Percentiles rank a stretch among this genome's conserved stretches.
Evolutionary conservation across 2,329 filamentous ascomycete species (phyloP).

Genomic region (Ceratocystis papillata): DNA sequence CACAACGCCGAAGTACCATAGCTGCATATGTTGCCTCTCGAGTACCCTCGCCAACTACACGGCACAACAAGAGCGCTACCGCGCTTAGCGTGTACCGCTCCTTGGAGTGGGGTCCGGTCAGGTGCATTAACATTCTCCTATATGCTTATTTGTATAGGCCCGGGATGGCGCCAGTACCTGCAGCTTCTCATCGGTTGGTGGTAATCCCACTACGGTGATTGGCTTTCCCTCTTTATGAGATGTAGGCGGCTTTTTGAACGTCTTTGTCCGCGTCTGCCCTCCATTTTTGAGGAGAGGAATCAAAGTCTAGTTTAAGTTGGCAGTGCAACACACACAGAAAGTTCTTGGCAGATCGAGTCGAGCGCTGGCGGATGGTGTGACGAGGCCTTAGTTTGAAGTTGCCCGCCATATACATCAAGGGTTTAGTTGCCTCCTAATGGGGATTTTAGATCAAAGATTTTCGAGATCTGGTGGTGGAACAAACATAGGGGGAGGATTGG

Average conservation of each 20-base stretch:
- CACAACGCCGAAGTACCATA: conserved; percentile 37
- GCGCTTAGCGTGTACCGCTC: conserved; percentile 35
- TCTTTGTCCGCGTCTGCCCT: conserved; percentile 73
- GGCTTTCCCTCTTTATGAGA: conserved; percentile 32
- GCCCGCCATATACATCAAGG: neutral
- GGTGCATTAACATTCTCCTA: conserved; percentile 46
- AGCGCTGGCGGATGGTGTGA: conserved; percentile 22
- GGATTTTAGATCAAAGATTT: conserved; percentile 25
- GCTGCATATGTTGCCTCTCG: conserved; percentile 28
- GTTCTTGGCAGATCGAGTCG: conserved; percentile 26
- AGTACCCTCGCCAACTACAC: conserved; percentile 24
- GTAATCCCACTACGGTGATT: conserved; percentile 27
- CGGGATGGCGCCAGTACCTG: conserved; percentile 40
- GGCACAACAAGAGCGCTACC: conserved; percentile 23
- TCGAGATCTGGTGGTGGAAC: conserved; percentile 24
- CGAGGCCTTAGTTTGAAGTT: neutral
- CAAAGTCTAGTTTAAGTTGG: conserved; percentile 89
- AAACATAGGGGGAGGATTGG: conserved; percentile 9
- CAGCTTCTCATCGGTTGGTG: conserved; percentile 28
- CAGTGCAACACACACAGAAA: conserved; percentile 76
- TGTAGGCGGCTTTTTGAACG: conserved; percentile 70
- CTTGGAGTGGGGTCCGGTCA: conserved; percentile 40
- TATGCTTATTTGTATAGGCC: conserved; percentile 36
- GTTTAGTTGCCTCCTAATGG: neutral
- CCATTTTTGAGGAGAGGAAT: conserved; percentile 59